Base-by-base conservation (phyloP, 2,329 filamentous ascomycete species). In the Aspergillaceae sp. region DNA sequence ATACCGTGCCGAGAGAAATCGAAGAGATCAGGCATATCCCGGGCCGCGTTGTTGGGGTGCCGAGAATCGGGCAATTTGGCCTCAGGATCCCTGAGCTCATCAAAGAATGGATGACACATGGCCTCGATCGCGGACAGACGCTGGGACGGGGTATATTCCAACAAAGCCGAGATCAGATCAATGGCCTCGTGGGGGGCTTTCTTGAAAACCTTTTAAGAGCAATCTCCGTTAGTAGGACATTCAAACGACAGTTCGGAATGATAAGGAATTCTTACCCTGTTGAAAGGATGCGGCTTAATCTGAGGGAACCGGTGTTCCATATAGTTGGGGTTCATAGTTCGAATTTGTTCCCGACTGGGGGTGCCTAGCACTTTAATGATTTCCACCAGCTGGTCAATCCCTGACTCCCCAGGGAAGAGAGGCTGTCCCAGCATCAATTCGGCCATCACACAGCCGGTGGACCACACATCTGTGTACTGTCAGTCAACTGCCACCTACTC, bases 261-360 rank as follows among this genome's bases (percentile, higher is more conserved):
- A 19, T 19, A 19, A 19, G 19, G 19, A 19, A 19, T 38, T 40
- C 40, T 48, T 66, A 82, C 80, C 80, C 97, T 97, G 74, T 86
- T 94, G 77, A 98, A 98, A 29, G 92, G 92, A 64, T 98, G 92
- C 48, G 92, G 92, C 76, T 98, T 98, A 75, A 98, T 98, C 71
- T 98, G 92, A 41, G 92, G 92, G 72, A 98, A 98, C 75, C 97
- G 97, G 75, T 98, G 92, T 74, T 98, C 92, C 92, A 98, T 98
- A 72, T 98, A 98, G 72, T 98, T 98, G 49, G 92, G 92, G 71
- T 98, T 98, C 92, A 98, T 98, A 55, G 92, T 98, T 58, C 92
- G 87, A 63, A 98, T 98, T 71, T 98, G 92, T 68, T 98, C 92
- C 54, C 92, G 81, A 33, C 92, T 97, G 11, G 92, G 92, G 11